These are phyloP conservation scores for Heliamphora pulchella DNA, from an alignment of 179 eudicot species.

Conservation along the genomic window DNA sequence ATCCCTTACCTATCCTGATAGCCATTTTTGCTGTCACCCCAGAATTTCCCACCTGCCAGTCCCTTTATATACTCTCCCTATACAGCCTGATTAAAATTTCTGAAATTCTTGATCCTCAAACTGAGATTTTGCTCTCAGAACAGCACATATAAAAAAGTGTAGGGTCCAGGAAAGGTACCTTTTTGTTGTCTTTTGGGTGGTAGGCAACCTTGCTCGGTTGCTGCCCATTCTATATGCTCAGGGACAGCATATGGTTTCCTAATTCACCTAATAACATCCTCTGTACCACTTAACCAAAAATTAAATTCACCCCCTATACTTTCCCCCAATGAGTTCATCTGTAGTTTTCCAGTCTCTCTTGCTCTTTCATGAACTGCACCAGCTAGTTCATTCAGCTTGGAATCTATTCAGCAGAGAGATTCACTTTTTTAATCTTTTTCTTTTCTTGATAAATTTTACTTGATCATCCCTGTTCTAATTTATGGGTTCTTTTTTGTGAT, in stretches of 20 bases:
- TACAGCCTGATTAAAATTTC: neutral
- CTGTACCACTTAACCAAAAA: no score
- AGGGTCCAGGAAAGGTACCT: no score
- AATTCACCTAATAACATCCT: no score
- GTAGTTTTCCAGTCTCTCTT: neutral
- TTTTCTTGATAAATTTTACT: neutral
- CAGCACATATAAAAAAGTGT: neutral
- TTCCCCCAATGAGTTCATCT: neutral
- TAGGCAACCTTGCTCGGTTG: no score
- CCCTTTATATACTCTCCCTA: neutral
- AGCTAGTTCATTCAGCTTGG: neutral
- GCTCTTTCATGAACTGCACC: neutral
- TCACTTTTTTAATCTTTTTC: neutral
- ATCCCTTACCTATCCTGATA: neutral
- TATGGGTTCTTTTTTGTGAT: neutral
- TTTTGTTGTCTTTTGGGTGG: no score
- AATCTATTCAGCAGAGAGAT: neutral
- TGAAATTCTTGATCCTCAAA: neutral
- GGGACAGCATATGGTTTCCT: no score
- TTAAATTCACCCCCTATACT: neutral
- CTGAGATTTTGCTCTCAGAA: neutral
- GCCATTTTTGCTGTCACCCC: neutral
- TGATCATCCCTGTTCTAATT: neutral
- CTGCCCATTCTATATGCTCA: no score
- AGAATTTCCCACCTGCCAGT: neutral